phyloP scores from a whole-genome alignment of 306 rosid species.

The Begonia masoniana region DNA sequence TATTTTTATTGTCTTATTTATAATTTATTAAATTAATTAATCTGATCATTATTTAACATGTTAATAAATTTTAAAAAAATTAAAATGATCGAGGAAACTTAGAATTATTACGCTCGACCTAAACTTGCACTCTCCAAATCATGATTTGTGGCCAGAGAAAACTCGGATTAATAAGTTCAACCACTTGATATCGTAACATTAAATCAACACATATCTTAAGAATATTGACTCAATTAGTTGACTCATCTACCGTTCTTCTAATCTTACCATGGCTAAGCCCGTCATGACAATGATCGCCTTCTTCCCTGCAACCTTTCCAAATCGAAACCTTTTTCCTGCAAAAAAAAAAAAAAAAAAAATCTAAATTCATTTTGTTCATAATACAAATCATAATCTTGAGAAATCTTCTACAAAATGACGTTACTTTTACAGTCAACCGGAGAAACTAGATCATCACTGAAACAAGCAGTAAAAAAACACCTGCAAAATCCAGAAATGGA shows the following conservation, averaged over 20 bases:
- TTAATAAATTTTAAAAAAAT: no score
- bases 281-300: conserved; percentile 49
- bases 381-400: no score
- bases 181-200: not conserved
- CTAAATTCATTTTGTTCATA: not conserved
- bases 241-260: not conserved
- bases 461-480: conserved; percentile 8
- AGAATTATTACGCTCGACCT: no score
- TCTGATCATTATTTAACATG: no score
- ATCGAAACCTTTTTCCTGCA: conserved; percentile 55
- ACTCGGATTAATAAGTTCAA: not conserved
- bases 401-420: no score
- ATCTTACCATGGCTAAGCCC: conserved; percentile 56
- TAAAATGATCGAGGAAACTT: no score
- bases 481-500: conserved; percentile 47
- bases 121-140: no score
- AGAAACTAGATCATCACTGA: not conserved
- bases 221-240: no score
- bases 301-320: conserved; percentile 37
- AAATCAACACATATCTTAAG: no score
- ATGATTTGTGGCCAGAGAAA: no score
- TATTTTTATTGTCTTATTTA: no score
- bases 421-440: not conserved
- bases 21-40: no score
- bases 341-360: not conserved